Base-by-base conservation (phyloP, 441 rosid genomes). In the Erodium moschatum region DNA sequence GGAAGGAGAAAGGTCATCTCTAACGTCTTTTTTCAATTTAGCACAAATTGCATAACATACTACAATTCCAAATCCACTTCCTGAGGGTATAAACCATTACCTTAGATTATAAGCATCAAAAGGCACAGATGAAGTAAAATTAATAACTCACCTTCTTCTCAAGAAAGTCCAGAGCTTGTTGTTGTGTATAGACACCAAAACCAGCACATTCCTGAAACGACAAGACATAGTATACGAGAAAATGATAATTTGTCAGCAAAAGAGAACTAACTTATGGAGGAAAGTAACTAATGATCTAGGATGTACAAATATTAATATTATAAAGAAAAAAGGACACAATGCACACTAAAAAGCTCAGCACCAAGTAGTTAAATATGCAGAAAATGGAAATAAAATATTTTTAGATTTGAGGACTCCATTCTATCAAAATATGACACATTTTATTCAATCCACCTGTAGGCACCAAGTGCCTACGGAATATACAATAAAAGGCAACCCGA, bases 181-280 rank as follows among this genome's bases (percentile, higher is more conserved):
- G 77, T 66, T 71, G 86, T 18, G 96, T 87, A 77, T 76, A 78
- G 67, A 93, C 81, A 56, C 79, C 82, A 42, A 75, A 74, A 70
- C 78, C 77, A 24, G 86, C 84, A 77, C 96, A 93, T 81, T 93
- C 98, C 98, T 93, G 86, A 75, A 79, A 81, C 12, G 73, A 19
- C 68, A 68, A 66, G 71, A 71, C 21, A 52, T 66, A 65, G 18
- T 27, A 61, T 68, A 69, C 35, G 71, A 69, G 21, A 54, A 54
- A 54, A 52, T 52, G 15, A 50, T n/a, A 50, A 2, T 50, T 52
- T 16, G 60, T 16, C 60, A 52, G 60, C 60, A 16, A 52, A 52
- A 6, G 58, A 16, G 60, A 16, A 5, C 8, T 52, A 52, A 52
- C 60, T 52, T 13, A 13, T 52, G 20, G 21, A 54, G 21, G 61